A percentile compares a stretch with the other conserved stretches of the same genome.
These are phyloP conservation scores for Fusarium tuaranense DNA, from an alignment of 2,329 filamentous ascomycete genomes.

Conservation along the genomic window DNA sequence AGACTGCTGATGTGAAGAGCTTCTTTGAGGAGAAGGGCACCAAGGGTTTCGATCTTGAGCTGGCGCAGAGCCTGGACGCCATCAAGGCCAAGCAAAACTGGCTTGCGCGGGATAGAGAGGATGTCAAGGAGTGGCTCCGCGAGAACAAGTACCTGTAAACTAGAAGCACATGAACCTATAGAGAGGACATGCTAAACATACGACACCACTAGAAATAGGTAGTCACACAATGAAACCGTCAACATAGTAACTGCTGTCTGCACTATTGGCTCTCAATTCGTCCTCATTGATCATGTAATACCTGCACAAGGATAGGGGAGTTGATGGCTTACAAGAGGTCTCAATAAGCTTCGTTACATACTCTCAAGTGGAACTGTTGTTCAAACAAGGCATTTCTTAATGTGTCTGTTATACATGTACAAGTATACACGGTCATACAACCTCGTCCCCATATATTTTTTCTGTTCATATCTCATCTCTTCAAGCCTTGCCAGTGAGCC, in stretches of 20 bases:
- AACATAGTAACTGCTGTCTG: background rate
- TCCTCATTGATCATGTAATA: background rate
- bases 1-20: conserved; percentile 78
- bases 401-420: conserved; percentile 48
- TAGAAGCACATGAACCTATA: conserved; percentile 1
- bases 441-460: conserved; percentile 19
- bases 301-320: background rate
- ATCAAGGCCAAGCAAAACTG: conserved; percentile 80
- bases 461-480: conserved; percentile 12
- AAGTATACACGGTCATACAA: conserved; percentile 46
- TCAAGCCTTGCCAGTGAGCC: conserved; percentile 55
- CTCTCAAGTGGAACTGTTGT: background rate
- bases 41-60: conserved; percentile 84
- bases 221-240: conserved; percentile 2
- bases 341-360: background rate
- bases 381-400: conserved; percentile 34
- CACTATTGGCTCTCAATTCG: background rate
- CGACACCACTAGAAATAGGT: background rate
- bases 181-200: background rate
- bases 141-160: conserved; percentile 46
- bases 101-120: conserved; percentile 71
- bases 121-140: conserved; percentile 71
- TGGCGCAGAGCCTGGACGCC: conserved; percentile 90
- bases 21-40: conserved; percentile 89
- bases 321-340: background rate